A percentile compares a stretch with the other conserved stretches of the same genome.
These are phyloP conservation scores for Penicillium antarcticum DNA, from an alignment of 495 filamentous ascomycete species.

Conservation along the genomic window DNA sequence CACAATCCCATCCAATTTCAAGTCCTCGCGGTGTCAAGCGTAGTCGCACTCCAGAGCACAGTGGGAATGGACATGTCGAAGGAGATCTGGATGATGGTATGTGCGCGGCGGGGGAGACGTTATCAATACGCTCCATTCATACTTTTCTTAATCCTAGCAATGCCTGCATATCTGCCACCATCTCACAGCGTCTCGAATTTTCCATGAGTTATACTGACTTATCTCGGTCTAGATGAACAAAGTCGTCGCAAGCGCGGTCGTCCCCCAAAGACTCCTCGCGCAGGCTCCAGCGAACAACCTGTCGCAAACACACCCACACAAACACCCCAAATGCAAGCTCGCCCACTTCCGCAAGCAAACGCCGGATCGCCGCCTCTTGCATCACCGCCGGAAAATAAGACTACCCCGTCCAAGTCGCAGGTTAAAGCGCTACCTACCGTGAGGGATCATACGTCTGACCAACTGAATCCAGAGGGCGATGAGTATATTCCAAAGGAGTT, in stretches of 20 bases:
- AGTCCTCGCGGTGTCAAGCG: conserved; percentile 83
- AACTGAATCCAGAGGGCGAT: conserved; percentile 86
- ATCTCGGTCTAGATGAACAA: conserved; percentile 53
- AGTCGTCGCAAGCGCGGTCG: conserved; percentile 83
- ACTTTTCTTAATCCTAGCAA: not conserved
- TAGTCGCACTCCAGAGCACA: conserved; percentile 84
- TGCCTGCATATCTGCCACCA: not conserved
- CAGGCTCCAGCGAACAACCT: conserved; percentile 47
- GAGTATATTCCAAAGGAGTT: conserved; percentile 94
- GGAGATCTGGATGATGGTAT: conserved; percentile 79
- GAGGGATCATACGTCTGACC: conserved; percentile 95
- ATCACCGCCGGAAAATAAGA: conserved; percentile 70
- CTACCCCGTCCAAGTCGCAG: conserved; percentile 82
- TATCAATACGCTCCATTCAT: not conserved
- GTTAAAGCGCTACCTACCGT: conserved; percentile 96
- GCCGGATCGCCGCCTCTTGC: conserved; percentile 61
- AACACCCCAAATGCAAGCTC: conserved; percentile 74
- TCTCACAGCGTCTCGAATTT: not conserved
- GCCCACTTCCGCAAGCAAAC: conserved; percentile 59
- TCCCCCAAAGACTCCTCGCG: conserved; percentile 68
- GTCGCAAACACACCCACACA: conserved; percentile 56
- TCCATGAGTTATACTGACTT: conserved; percentile 9
- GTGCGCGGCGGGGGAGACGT: conserved; percentile 40
- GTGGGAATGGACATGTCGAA: conserved; percentile 57
- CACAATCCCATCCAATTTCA: conserved; percentile 41